These are phyloP conservation scores for Apiospora arundinis DNA, from an alignment of 2,329 filamentous ascomycete species.

Conservation along the genomic window DNA sequence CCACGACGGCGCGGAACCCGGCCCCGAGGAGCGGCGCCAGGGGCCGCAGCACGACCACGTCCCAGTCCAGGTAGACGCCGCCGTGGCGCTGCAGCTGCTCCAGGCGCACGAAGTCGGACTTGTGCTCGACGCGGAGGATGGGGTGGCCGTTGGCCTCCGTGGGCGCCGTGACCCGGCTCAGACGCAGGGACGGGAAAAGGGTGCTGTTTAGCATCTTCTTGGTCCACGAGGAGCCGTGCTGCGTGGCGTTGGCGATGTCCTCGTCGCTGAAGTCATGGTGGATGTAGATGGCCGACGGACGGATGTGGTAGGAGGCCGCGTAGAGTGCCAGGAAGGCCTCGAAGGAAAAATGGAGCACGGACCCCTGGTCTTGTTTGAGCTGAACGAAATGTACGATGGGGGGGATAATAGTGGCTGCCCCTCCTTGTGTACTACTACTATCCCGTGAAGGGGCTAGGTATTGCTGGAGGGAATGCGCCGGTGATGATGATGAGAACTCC, in stretches of 20 bases:
- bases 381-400: constrained; percentile 38
- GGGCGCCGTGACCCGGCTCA: constrained; percentile 31
- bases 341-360: constrained; percentile 31
- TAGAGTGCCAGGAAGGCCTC: constrained; percentile 35
- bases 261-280: constrained; percentile 33
- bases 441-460: not conserved
- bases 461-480: not conserved
- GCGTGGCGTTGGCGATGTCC: constrained; percentile 18
- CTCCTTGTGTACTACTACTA: not conserved
- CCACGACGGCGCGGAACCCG: constrained; percentile 37
- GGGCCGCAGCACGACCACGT: constrained; percentile 35
- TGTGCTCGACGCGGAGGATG: constrained; percentile 34
- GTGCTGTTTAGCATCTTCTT: too few relatives aligned
- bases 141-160: constrained; percentile 26
- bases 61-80: constrained; percentile 40
- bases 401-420: constrained; percentile 29
- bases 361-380: constrained; percentile 28
- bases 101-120: constrained; percentile 38
- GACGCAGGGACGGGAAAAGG: constrained; percentile 30
- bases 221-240: constrained; percentile 32
- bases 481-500: not conserved
- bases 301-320: constrained; percentile 31
- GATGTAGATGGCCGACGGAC: constrained; percentile 35
- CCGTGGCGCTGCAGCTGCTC: constrained; percentile 33
- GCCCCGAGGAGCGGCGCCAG: constrained; percentile 29